Base-by-base conservation (phyloP, 2,329 filamentous ascomycete genomes). In the Aspergillus ochraceus region DNA sequence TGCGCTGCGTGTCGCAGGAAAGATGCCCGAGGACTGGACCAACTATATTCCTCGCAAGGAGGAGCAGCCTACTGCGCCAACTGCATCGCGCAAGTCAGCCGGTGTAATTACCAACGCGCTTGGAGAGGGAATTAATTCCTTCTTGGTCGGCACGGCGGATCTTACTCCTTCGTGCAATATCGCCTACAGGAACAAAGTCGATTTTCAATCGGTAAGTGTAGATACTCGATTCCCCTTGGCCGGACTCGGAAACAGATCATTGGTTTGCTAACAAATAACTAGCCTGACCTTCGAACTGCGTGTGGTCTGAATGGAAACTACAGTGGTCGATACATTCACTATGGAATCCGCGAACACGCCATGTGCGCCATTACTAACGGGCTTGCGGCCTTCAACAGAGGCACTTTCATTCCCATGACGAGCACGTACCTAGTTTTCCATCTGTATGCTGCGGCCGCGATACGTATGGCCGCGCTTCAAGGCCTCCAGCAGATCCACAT, bases 21-120 rank as follows among this genome's bases (percentile, higher is more conserved):
- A 58, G 39, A 52, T 61, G 47, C 47, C 55, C 3, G n/a, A 19
- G 19, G 59, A 60, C 55, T 60, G 59, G 59, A 60, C 55, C 10
- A 55, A 58, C 32, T 61, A 55, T 20, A 55, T 61, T 46, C 55
- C 55, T 3, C 12, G 22, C n/a, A 72, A 68, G 51, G 58, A 73
- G 36, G 51, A 58, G 14, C 47, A 39, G 1, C 53, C 55, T 4
- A 56, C 49, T 8, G 45, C 30, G 22, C n/a, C 59, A 3, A 51
- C 55, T 1, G 55, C 59, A 2, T 55, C 59, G 4, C 59, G 59
- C 2, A 61, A 61, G 55, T 58, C 55, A 5, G 55, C 59, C 9
- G 52, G 49, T 8, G 55, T 49, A 14, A 26, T 58, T 4, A 55
- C 52, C 5, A 51, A 61, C 20, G 46, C 45, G 46, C 52, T 58